These are phyloP conservation scores for Hypholoma fasciculare DNA, from an alignment of 768 basidiomycete genomes.

Conservation along the genomic window DNA sequence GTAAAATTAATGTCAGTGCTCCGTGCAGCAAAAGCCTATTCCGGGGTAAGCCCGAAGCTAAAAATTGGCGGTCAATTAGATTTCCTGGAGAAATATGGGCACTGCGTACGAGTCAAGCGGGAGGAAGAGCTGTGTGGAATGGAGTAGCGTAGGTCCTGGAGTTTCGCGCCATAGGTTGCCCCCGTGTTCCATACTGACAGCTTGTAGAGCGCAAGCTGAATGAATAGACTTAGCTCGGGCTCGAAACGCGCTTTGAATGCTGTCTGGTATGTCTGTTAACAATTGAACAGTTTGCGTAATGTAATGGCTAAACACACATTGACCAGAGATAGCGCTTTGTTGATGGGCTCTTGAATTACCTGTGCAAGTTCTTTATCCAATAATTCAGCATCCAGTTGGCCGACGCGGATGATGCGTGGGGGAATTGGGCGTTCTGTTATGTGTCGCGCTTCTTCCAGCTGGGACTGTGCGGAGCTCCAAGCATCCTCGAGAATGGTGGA, in stretches of 20 bases:
- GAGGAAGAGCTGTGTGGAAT: slow-evolving; percentile 24
- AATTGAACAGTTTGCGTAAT: neutral
- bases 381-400: slow-evolving; percentile 88
- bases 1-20: slow-evolving; percentile 68
- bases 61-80: neutral
- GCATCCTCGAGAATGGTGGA: slow-evolving; percentile 53
- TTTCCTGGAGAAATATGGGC: slow-evolving; percentile 7
- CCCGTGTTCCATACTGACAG: slow-evolving; percentile 81
- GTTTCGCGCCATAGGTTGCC: slow-evolving; percentile 79
- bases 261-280: slow-evolving; percentile 37
- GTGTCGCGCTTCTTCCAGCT: slow-evolving; percentile 41
- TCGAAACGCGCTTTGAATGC: slow-evolving; percentile 63
- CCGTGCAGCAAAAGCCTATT: slow-evolving; percentile 66
- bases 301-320: slow-evolving; percentile 47
- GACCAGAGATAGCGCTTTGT: slow-evolving; percentile 65
- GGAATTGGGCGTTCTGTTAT: slow-evolving; percentile 27
- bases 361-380: slow-evolving; percentile 87
- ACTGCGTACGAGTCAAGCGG: slow-evolving; percentile 35
- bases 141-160: slow-evolving; percentile 75
- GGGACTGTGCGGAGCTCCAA: slow-evolving; percentile 63
- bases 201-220: slow-evolving; percentile 75
- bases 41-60: slow-evolving; percentile 69
- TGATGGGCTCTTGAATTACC: slow-evolving; percentile 80
- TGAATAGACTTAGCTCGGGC: slow-evolving; percentile 70
- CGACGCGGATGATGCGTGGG: slow-evolving; percentile 72